A percentile compares a stretch with the other conserved stretches of the same genome.
These are phyloP conservation scores for Microcera coccophila DNA, from an alignment of 2,329 filamentous ascomycete species.

Conservation along the genomic window DNA sequence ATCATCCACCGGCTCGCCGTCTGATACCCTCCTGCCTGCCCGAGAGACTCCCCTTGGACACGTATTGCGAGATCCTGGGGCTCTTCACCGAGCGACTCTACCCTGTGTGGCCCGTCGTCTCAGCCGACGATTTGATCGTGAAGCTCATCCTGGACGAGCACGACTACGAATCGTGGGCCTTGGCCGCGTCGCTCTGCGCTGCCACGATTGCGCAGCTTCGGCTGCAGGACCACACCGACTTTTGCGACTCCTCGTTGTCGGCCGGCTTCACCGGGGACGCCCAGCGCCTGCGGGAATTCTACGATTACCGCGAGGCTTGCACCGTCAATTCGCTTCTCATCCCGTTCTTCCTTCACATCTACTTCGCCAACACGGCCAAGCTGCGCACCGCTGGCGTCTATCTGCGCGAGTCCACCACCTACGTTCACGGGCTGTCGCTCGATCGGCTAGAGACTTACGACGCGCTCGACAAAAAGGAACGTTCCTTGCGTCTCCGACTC, in stretches of 20 bases:
- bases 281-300: slow-evolving; percentile 16
- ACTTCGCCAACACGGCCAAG: slow-evolving; percentile 28
- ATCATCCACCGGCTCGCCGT: not conserved
- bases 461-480: slow-evolving; percentile 11
- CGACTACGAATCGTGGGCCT: slow-evolving; percentile 21
- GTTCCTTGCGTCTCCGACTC: slow-evolving; percentile 17
- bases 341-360: slow-evolving; percentile 28
- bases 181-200: slow-evolving; percentile 25
- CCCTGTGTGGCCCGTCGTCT: slow-evolving; percentile 24
- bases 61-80: slow-evolving; percentile 19
- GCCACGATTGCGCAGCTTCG: slow-evolving; percentile 26
- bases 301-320: slow-evolving; percentile 23
- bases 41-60: slow-evolving; percentile 14
- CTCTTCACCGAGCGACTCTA: slow-evolving; percentile 18
- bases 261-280: slow-evolving; percentile 17
- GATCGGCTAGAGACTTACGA: slow-evolving; percentile 18
- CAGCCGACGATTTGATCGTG: slow-evolving; percentile 14
- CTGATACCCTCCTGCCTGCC: slow-evolving; percentile 2
- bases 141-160: slow-evolving; percentile 11
- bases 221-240: slow-evolving; percentile 19
- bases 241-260: slow-evolving; percentile 12
- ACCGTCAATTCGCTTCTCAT: slow-evolving; percentile 19
- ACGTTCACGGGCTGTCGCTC: slow-evolving; percentile 21
- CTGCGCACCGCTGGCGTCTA: slow-evolving; percentile 23
- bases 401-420: slow-evolving; percentile 23